Evolutionary conservation across 2,329 filamentous ascomycete species (phyloP).

Genomic region (Venturia pyrina): DNA sequence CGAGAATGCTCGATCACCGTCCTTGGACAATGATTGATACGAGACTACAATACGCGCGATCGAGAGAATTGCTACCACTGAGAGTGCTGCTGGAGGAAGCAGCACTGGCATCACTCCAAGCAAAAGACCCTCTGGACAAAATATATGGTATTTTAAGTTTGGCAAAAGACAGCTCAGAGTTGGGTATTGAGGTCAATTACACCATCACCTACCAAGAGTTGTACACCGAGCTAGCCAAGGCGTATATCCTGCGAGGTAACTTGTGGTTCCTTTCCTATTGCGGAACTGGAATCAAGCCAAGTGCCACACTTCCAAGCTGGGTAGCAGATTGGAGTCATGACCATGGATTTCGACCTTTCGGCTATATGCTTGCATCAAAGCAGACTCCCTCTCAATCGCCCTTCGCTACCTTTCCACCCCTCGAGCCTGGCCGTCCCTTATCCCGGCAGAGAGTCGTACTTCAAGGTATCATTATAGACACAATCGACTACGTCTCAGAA

Average conservation of each 20-base stretch:
- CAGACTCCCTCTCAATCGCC: background rate
- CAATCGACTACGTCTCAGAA: constrained; percentile 1
- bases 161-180: background rate
- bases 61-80: background rate
- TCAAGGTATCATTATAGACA: background rate
- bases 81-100: background rate
- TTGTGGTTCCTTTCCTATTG: constrained; percentile 1
- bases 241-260: background rate
- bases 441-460: background rate
- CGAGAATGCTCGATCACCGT: background rate
- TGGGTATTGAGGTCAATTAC: constrained; percentile 1
- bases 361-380: background rate
- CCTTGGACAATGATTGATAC: background rate
- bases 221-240: background rate
- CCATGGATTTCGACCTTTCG: background rate
- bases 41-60: background rate
- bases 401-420: background rate
- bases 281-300: background rate
- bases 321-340: background rate
- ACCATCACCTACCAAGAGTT: background rate
- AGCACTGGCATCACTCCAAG: background rate
- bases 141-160: background rate
- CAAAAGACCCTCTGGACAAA: background rate
- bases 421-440: background rate
- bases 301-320: background rate